Percentiles rank a stretch among this genome's conserved stretches.
These are phyloP conservation scores for Diplosphaera chodatii DNA, from an alignment of 139 green algal genomes.

Conservation along the genomic window DNA sequence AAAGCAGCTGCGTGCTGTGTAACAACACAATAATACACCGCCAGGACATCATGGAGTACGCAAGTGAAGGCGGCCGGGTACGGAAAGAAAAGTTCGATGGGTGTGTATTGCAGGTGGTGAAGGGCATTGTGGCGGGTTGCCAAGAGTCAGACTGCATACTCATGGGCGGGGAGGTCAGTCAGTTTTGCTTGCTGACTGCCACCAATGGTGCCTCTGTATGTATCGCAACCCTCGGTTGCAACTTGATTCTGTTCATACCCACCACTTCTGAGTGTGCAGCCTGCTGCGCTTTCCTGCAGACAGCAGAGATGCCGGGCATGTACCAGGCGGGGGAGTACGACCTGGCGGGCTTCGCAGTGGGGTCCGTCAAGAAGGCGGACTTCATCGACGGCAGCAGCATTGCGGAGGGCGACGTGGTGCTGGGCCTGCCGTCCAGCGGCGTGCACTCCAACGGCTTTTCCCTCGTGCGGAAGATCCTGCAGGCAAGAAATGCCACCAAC, in stretches of 20 bases:
- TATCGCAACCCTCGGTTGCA: too few species aligned
- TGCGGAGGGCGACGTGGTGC: conserved; percentile 74
- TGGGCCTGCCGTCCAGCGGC: conserved; percentile 77
- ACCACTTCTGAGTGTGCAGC: too few species aligned
- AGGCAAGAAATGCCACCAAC: too few species aligned
- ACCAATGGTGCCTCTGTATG: too few species aligned
- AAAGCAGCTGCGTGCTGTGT: too few species aligned
- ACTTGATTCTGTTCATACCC: too few species aligned
- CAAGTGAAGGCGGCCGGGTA: too few species aligned
- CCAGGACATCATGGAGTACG: too few species aligned
- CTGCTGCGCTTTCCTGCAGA: conserved; percentile 56
- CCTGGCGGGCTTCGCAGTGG: conserved; percentile 95
- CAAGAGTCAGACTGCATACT: conserved; percentile 78
- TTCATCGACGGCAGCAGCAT: conserved; percentile 87
- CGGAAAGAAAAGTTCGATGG: too few species aligned
- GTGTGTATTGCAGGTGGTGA: conserved; percentile 89
- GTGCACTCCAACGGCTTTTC: conserved; percentile 97
- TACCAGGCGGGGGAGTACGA: conserved; percentile 97
- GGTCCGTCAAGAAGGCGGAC: conserved; percentile 86
- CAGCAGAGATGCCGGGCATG: conserved; percentile 97
- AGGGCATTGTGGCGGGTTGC: conserved; percentile 96
- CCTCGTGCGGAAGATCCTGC: conserved; percentile 80
- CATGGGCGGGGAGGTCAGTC: conserved; percentile 87
- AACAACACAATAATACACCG: too few species aligned
- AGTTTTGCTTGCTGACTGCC: too few species aligned